These are phyloP conservation scores for Citrullus amarus DNA, from an alignment of 306 rosid species.

Conservation along the genomic window DNA sequence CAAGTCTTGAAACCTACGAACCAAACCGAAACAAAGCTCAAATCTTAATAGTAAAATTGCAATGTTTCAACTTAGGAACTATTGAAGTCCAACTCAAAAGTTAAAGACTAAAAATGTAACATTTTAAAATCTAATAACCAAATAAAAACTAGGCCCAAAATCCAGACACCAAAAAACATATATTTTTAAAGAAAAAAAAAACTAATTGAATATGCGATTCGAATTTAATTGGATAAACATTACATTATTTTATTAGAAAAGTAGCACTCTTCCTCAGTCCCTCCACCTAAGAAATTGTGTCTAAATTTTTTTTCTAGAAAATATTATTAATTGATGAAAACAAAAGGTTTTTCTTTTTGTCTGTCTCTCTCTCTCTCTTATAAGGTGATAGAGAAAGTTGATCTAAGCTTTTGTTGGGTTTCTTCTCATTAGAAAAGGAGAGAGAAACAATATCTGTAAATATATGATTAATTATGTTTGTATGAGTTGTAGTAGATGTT, in stretches of 20 bases:
- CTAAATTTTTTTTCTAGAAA: background rate
- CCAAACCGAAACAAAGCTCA: no score
- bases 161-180: no score
- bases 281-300: background rate
- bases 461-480: background rate
- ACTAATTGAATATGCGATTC: background rate
- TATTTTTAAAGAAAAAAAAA: no score
- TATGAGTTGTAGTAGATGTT: conserved; percentile 5
- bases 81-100: no score
- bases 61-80: no score
- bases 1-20: no score
- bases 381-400: background rate
- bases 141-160: no score
- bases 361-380: background rate
- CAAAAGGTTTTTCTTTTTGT: background rate
- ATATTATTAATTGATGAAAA: background rate
- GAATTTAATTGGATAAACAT: background rate
- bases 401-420: background rate
- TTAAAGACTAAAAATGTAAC: no score
- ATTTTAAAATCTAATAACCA: no score
- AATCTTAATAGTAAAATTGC: no score
- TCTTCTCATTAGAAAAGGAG: background rate
- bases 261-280: background rate
- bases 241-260: background rate
- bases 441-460: background rate